phyloP scores from a whole-genome alignment of 768 basidiomycete genomes.

The Podaxis sp. region DNA sequence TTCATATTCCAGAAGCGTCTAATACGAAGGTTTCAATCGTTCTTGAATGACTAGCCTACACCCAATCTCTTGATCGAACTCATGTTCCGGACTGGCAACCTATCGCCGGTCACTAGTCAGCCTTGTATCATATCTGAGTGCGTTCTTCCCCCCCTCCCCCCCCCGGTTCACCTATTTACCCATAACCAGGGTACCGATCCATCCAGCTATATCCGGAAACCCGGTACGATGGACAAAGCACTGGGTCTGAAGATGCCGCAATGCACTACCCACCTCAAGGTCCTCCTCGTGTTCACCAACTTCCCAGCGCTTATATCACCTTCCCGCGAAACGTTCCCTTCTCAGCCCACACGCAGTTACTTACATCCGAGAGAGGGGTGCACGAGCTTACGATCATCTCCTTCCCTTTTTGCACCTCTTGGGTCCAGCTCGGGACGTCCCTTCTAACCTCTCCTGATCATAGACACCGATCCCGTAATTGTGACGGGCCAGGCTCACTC shows the following conservation, averaged over 20 bases:
- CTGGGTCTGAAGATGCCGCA: background rate
- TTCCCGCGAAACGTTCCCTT: slow-evolving; percentile 7
- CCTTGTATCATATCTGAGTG: too few relatives aligned
- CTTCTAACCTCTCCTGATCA: background rate
- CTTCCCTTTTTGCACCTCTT: background rate
- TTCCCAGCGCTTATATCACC: background rate
- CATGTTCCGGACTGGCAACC: too few relatives aligned
- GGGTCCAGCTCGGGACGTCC: background rate
- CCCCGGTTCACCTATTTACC: background rate
- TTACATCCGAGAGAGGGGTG: too few relatives aligned
- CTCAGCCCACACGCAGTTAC: background rate
- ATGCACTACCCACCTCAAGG: background rate
- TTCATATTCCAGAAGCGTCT: too few relatives aligned
- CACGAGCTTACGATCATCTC: too few relatives aligned
- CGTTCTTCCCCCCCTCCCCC: too few relatives aligned
- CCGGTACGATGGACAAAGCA: background rate
- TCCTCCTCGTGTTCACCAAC: background rate
- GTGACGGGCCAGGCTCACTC: background rate
- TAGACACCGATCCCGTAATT: background rate
- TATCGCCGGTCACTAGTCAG: too few relatives aligned
- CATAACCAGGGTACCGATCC: background rate
- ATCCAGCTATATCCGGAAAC: background rate
- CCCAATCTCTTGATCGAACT: too few relatives aligned
- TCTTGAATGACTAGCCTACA: too few relatives aligned
- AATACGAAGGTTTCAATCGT: too few relatives aligned